Evolutionary conservation across 2,329 filamentous ascomycete species (phyloP).

Genomic region (Rhexocercosporidium sp.): DNA sequence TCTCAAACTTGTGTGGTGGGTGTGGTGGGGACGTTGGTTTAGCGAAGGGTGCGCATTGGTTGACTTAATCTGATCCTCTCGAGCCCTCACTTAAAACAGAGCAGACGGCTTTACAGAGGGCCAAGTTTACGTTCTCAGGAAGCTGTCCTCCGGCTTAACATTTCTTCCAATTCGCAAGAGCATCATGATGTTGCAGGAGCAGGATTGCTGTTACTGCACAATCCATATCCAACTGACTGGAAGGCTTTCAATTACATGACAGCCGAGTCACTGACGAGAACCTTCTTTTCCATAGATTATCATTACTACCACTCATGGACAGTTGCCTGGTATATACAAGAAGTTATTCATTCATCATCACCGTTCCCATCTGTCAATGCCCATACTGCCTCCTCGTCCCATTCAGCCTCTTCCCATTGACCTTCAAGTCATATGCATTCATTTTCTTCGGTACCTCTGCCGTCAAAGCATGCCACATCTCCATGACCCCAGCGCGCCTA

Average conservation of each 20-base stretch:
- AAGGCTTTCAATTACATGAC: neutral
- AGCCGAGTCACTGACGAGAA: neutral
- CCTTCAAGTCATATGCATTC: constrained; percentile 18
- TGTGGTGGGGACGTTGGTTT: neutral
- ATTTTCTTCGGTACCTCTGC: constrained; percentile 26
- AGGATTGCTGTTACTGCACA: no score
- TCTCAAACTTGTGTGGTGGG: neutral
- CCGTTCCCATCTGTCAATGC: constrained; percentile 11
- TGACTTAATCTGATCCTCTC: neutral
- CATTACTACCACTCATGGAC: constrained; percentile 19
- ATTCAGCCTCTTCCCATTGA: constrained; percentile 33
- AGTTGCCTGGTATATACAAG: constrained; percentile 28
- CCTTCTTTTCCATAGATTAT: constrained; percentile 7
- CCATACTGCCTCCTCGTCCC: constrained; percentile 30
- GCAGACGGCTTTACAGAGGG: neutral
- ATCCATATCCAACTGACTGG: neutral
- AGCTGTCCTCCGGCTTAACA: no score
- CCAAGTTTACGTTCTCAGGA: no score
- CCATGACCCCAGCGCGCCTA: constrained; percentile 75
- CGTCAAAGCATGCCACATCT: constrained; percentile 71
- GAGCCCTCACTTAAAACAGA: neutral
- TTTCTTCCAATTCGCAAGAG: no score
- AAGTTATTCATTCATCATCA: constrained; percentile 17
- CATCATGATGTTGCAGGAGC: no score
- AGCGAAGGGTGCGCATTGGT: neutral